Evolutionary conservation across 1,139 yeast genomes (phyloP).

Genomic region (Citeromyces siamensis): DNA sequence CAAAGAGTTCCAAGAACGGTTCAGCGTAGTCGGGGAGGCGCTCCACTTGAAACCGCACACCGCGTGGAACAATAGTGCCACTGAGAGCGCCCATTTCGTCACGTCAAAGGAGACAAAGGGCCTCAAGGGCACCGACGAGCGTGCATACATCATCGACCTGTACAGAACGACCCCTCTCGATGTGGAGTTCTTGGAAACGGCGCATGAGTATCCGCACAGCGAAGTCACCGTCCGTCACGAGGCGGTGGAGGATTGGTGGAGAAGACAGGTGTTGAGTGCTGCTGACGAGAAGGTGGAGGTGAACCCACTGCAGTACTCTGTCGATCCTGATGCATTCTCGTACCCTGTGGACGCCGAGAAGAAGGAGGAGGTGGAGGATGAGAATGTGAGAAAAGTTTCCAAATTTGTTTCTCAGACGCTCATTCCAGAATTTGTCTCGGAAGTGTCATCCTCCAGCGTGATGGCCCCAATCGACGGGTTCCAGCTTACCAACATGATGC

Average conservation of each 20-base stretch:
- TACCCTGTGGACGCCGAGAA: conserved; percentile 21
- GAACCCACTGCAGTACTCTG: conserved; percentile 41
- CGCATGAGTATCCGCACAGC: conserved; percentile 59
- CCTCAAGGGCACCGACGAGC: conserved; percentile 72
- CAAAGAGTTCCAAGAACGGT: conserved; percentile 37
- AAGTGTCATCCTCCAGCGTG: conserved; percentile 32
- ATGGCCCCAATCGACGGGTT: conserved; percentile 72
- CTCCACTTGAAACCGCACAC: conserved; percentile 70
- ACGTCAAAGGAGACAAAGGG: conserved; percentile 82
- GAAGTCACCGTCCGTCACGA: conserved; percentile 75
- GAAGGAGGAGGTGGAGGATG: conserved; percentile 36
- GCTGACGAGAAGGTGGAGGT: conserved; percentile 28
- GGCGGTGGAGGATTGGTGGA: conserved; percentile 89
- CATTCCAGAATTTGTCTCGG: conserved; percentile 52
- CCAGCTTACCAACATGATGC: conserved; percentile 59
- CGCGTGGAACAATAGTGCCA: conserved; percentile 30
- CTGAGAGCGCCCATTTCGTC: conserved; percentile 32
- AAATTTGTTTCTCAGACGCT: conserved; percentile 44
- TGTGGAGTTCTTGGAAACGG: conserved; percentile 53
- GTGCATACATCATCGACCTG: conserved; percentile 75
- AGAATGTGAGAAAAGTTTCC: conserved; percentile 56
- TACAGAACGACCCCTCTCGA: conserved; percentile 81
- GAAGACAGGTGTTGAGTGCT: conserved; percentile 36
- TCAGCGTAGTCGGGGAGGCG: conserved; percentile 53
- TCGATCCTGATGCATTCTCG: conserved; percentile 75